Evolutionary conservation across 164 flowering plant genomes (phyloP).

Genomic region (Vitis labrusca): DNA sequence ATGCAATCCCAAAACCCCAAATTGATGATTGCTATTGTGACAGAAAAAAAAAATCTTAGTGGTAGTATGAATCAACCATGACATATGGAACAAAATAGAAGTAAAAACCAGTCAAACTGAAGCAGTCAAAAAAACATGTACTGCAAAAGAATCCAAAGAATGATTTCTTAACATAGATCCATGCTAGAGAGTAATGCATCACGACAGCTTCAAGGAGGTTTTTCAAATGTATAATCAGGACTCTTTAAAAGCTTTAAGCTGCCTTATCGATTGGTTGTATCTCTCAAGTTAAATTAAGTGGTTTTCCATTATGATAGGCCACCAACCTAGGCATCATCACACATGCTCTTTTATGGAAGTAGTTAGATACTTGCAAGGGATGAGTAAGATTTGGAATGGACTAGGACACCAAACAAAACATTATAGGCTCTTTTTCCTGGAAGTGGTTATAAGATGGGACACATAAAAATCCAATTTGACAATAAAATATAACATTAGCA

Average conservation of each 20-base stretch:
- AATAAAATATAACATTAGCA: conserved; percentile 3
- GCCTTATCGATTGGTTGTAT: neutral
- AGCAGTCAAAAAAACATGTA: neutral
- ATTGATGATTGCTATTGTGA: neutral
- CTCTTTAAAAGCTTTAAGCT: neutral
- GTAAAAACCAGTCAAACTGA: neutral
- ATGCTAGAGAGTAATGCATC: neutral
- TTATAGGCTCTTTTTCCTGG: conserved; percentile 3
- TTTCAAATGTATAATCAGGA: neutral
- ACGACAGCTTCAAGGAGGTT: neutral
- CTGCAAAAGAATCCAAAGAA: neutral
- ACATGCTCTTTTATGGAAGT: neutral
- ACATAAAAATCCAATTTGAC: conserved; percentile 7
- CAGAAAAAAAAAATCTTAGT: neutral
- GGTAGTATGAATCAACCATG: too few species aligned
- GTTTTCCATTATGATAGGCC: neutral
- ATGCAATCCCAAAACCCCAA: neutral
- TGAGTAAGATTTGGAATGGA: neutral
- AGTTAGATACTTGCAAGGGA: neutral
- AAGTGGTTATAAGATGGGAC: conserved; percentile 7
- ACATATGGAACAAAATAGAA: neutral
- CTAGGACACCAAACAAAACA: neutral
- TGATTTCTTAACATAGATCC: neutral
- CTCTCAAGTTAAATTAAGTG: neutral
- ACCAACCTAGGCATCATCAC: neutral